A percentile compares a stretch with the other conserved stretches of the same genome.
Evolutionary conservation across 2,329 filamentous ascomycete genomes (phyloP).

Genomic region (Exutisphaerella laricina): DNA sequence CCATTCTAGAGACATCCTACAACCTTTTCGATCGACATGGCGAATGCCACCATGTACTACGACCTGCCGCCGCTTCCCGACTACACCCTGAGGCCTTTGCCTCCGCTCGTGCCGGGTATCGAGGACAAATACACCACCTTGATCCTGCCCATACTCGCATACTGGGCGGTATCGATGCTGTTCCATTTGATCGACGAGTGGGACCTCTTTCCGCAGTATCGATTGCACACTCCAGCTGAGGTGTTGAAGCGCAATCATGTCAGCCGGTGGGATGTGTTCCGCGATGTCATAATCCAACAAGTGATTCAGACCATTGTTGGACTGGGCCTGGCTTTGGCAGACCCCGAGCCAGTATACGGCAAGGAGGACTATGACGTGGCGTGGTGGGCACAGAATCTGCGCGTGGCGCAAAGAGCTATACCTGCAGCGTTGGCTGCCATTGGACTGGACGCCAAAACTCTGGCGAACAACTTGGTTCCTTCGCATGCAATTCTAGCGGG

Average conservation of each 20-base stretch:
- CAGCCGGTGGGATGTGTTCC: conserved; percentile 74
- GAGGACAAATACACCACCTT: conserved; percentile 76
- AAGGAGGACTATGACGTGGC: conserved; percentile 81
- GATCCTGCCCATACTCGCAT: conserved; percentile 70
- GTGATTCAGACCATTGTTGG: conserved; percentile 76
- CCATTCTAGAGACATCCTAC: neutral
- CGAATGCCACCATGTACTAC: conserved; percentile 44
- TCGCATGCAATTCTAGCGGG: conserved; percentile 70
- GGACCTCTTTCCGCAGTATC: conserved; percentile 84
- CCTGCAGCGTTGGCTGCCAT: conserved; percentile 64
- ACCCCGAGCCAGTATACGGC: conserved; percentile 67
- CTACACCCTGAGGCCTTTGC: conserved; percentile 67
- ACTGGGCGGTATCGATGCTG: conserved; percentile 79
- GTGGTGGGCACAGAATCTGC: conserved; percentile 79
- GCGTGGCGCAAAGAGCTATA: conserved; percentile 71
- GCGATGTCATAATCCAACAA: conserved; percentile 89
- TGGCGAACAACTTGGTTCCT: conserved; percentile 68
- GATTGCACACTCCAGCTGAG: conserved; percentile 90
- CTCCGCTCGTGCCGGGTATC: conserved; percentile 68
- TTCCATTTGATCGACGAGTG: conserved; percentile 84
- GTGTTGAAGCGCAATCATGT: conserved; percentile 83
- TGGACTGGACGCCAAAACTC: conserved; percentile 67
- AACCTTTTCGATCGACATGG: conserved; percentile 22
- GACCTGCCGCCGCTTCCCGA: conserved; percentile 77
- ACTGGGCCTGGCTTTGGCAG: conserved; percentile 61